Percentiles rank a stretch among this genome's conserved stretches.
phyloP scores from a whole-genome alignment of 306 rosid genomes.

The Dryas octopetala region DNA sequence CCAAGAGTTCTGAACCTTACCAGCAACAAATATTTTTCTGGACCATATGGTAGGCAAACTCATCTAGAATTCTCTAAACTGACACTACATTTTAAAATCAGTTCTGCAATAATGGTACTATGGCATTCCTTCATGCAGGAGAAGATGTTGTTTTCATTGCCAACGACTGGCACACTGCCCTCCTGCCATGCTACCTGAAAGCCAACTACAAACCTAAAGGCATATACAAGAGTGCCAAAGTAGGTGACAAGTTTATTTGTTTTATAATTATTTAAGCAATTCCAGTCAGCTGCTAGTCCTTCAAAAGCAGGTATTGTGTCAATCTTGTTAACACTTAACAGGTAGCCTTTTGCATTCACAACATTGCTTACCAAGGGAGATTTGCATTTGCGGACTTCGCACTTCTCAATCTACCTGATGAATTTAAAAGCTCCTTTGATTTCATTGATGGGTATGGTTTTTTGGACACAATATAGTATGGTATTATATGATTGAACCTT shows the following conservation, averaged over 20 bases:
- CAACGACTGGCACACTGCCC: conserved; percentile 88
- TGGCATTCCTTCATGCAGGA: conserved; percentile 43
- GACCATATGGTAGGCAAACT: conserved; percentile 64
- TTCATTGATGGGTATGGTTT: conserved; percentile 71
- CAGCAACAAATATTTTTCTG: conserved; percentile 57
- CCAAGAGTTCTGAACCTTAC: conserved; percentile 64
- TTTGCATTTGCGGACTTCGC: conserved; percentile 51
- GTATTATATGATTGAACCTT: conserved; percentile 2
- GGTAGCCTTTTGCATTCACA: conserved; percentile 79
- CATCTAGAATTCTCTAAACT: neutral
- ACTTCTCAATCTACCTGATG: conserved; percentile 62
- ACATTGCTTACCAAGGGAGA: conserved; percentile 89
- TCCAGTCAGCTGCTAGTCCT: conserved; percentile 12
- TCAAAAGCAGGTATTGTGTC: conserved; percentile 11
- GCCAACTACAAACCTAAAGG: conserved; percentile 52
- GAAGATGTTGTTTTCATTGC: conserved; percentile 72
- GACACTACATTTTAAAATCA: neutral
- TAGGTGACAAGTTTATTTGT: conserved; percentile 33
- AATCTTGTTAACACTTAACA: conserved; percentile 33
- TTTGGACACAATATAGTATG: neutral
- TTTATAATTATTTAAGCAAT: conserved; percentile 8
- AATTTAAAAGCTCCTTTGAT: conserved; percentile 68
- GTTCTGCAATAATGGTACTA: neutral
- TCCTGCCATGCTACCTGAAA: conserved; percentile 70
- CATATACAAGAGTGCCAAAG: conserved; percentile 52